phyloP scores from a whole-genome alignment of 208 protist species.

The Wallacemonas rigidus region DNA sequence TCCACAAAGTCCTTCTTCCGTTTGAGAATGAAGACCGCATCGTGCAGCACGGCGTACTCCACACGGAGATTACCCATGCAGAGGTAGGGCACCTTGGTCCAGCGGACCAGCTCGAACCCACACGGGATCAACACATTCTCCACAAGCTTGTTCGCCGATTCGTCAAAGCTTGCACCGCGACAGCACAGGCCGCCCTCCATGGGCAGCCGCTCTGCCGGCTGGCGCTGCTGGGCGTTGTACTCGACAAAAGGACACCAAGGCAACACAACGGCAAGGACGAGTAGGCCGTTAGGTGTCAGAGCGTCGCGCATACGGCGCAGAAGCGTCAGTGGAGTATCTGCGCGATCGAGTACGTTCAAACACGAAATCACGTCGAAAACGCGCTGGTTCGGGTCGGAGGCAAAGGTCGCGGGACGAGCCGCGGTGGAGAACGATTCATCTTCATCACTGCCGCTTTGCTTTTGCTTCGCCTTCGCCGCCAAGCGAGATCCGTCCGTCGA shows the following conservation, averaged over 20 bases:
- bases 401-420: not conserved
- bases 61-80: slow-evolving; percentile 76
- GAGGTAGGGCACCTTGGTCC: slow-evolving; percentile 82
- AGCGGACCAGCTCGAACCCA: slow-evolving; percentile 83
- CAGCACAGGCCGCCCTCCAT: slow-evolving; percentile 85
- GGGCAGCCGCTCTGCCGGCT: slow-evolving; percentile 67
- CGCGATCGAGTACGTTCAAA: slow-evolving; percentile 86
- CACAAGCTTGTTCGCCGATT: slow-evolving; percentile 56
- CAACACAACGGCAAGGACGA: slow-evolving; percentile 83
- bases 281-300: slow-evolving; percentile 46
- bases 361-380: slow-evolving; percentile 78
- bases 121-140: slow-evolving; percentile 75
- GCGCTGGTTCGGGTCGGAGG: slow-evolving; percentile 23
- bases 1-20: slow-evolving; percentile 19
- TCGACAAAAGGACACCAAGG: slow-evolving; percentile 91
- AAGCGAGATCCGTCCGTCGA: too few species aligned
- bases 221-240: slow-evolving; percentile 44
- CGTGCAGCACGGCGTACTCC: slow-evolving; percentile 77
- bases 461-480: not conserved
- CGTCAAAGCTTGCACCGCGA: slow-evolving; percentile 70
- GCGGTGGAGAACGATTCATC: not conserved
- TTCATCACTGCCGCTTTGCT: slow-evolving; percentile 10
- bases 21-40: slow-evolving; percentile 79
- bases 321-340: slow-evolving; percentile 62
- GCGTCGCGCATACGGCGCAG: slow-evolving; percentile 67